These are phyloP conservation scores for Corylus americana DNA, from an alignment of 306 rosid genomes.

Conservation along the genomic window DNA sequence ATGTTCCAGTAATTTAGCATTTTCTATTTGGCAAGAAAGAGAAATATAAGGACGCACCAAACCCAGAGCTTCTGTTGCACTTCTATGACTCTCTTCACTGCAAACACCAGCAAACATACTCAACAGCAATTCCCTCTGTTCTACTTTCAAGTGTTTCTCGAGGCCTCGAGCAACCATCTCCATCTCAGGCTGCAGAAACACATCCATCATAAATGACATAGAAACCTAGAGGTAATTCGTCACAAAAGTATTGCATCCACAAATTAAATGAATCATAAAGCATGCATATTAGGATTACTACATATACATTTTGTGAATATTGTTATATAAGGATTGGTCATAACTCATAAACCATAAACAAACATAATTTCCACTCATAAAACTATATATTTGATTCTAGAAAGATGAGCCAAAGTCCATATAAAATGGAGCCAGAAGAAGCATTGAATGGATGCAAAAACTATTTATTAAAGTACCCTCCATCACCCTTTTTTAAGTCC, in stretches of 20 bases:
- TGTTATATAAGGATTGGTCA: not conserved
- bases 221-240: not conserved
- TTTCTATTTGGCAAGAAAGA: not conserved
- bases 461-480: not conserved
- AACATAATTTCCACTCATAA: not conserved
- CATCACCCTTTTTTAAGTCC: not conserved
- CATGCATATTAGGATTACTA: not conserved
- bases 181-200: slow-evolving; percentile 79
- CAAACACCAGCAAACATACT: slow-evolving; percentile 60
- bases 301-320: not conserved
- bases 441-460: not conserved
- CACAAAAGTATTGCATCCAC: not conserved
- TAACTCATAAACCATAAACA: no score
- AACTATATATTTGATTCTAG: not conserved
- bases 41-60: slow-evolving; percentile 50
- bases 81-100: slow-evolving; percentile 53
- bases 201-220: not conserved
- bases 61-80: slow-evolving; percentile 84
- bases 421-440: not conserved
- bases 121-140: slow-evolving; percentile 73
- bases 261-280: not conserved
- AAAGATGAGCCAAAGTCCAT: not conserved
- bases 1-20: not conserved
- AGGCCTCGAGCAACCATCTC: slow-evolving; percentile 93
- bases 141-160: slow-evolving; percentile 72